Evolutionary conservation across 176 grass and related monocot species (phyloP), one percentile per base, ranked within the genome.

Genomic region (Zizania latifolia): DNA sequence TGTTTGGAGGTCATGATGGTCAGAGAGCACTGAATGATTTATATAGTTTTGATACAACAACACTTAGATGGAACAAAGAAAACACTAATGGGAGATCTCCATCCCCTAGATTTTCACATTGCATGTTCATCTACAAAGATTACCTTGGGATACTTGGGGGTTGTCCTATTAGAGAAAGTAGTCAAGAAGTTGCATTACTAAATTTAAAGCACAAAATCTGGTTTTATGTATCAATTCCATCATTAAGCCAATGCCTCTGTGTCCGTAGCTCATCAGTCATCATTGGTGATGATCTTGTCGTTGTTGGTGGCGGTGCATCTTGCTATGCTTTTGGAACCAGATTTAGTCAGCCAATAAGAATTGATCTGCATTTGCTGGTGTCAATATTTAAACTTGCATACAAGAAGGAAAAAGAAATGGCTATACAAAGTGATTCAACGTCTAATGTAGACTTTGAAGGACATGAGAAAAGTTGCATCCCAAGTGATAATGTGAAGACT

Each of bases 311-410:
- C 31, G 88, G 94, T 70, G 91, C 88, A 68, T 87, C 94, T 62
- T 98, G 94, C 68, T 98, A 98, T 92, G 94, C 94, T 76, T 98
- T 98, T 83, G 91, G 94, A 58, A 89, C 94, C 53, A 93, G 87
- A 68, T 98, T 98, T 40, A 92, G 58, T 80, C 41, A 77, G 44
- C 91, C 94, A 83, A 89, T 88, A 88, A 86, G 81, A 79, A 79
- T 98, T 77, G 75, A 92, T 76, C 62, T 98, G 72, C 81, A 81
- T 81, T 83, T 81, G 19, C 65, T 93, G 72, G 87, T 93, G 10
- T 85, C 67, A 39, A 34, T 76, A 43, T 65, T 45, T 65, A 36
- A 78, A 56, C 62, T 71, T 56, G 30, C 22, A 67, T 48, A 29
- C 35, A 68, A 73, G 14, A 77, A 78, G 28, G 51, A 71, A 65